Base-by-base conservation (phyloP, 2,329 filamentous ascomycete genomes). In the Colletotrichum acutatum region DNA sequence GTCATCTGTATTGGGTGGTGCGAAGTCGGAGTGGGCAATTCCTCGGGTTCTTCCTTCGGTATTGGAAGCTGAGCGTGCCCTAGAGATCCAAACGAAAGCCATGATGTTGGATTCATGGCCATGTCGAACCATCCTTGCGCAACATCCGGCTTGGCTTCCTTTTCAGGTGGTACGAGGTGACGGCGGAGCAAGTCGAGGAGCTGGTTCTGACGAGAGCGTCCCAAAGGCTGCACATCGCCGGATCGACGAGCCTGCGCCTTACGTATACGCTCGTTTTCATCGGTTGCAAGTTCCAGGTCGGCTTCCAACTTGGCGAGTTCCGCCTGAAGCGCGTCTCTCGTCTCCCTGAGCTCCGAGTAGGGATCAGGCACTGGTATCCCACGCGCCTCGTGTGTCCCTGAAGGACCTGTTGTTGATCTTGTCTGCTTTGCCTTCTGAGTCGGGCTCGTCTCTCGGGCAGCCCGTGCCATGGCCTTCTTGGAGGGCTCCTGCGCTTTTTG, bases 1-100 rank as follows among this genome's bases (percentile, higher is more conserved):
- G 89, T 86, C 82, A 95, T 86, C 1, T 86, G 86, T 1, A 90
- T 78, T 0, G 92, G 94, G 64, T 90, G 88, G 77, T 95, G 93
- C 1, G 92, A 93, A 8, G 87, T 83, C 0, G 88, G 79, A 2
- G 84, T 83, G 26, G 81, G 80, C 5, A 83, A 78, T 3, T 83
- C 77, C 4, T 84, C 42, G n/a, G 19, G 4, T 3, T 49, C 78
- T 12, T 82, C 79, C 12, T 80, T 76, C 3, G 78, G 11, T 3
- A 74, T 66, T 0, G 76, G 66, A 0, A 81, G 77, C 4, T 81
- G 66, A 0, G 79, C 72, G 0, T 80, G 68, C 0, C 77, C 76
- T 0, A 82, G 77, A 54, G 83, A 84, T 26, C 84, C 83, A 74
- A 90, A 90, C 0, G 88, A 88, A 0, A 91, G 78, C 62, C 90